phyloP scores from a whole-genome alignment of 352 stramenopile species.

The Plasmopara viticola region DNA sequence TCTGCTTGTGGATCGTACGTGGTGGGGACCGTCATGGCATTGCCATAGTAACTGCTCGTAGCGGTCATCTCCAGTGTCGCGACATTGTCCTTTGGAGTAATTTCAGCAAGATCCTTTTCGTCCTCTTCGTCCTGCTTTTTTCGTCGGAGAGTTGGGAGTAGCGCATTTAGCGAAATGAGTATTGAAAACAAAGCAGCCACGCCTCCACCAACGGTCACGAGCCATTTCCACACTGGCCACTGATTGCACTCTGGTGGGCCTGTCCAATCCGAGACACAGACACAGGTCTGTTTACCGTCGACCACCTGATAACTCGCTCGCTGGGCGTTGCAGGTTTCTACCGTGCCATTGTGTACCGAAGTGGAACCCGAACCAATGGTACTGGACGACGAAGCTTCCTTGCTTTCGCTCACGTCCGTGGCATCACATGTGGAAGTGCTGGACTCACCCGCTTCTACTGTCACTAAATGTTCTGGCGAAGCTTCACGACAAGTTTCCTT shows the following conservation, averaged over 20 bases:
- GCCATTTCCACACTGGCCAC: conserved; percentile 49
- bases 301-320: conserved; percentile 36
- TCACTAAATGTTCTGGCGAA: conserved; percentile 40
- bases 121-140: conserved; percentile 20
- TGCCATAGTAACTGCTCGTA: conserved; percentile 16
- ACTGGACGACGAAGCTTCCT: neutral
- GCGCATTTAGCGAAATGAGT: conserved; percentile 41
- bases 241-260: conserved; percentile 43
- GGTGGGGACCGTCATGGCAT: conserved; percentile 10
- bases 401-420: neutral
- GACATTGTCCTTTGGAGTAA: conserved; percentile 18
- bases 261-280: conserved; percentile 60
- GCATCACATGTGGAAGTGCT: conserved; percentile 17
- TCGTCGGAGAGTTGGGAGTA: conserved; percentile 24
- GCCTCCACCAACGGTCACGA: conserved; percentile 50
- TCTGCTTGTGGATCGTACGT: conserved; percentile 20
- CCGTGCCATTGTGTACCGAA: conserved; percentile 15
- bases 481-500: conserved; percentile 41
- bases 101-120: conserved; percentile 2
- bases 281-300: conserved; percentile 32
- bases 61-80: conserved; percentile 25
- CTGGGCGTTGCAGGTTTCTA: conserved; percentile 45
- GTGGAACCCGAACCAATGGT: conserved; percentile 10
- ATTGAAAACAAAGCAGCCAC: conserved; percentile 56
- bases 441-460: conserved; percentile 32